These are phyloP conservation scores for Chloris gayana DNA, from an alignment of 176 grass and related monocot genomes.

Conservation along the genomic window DNA sequence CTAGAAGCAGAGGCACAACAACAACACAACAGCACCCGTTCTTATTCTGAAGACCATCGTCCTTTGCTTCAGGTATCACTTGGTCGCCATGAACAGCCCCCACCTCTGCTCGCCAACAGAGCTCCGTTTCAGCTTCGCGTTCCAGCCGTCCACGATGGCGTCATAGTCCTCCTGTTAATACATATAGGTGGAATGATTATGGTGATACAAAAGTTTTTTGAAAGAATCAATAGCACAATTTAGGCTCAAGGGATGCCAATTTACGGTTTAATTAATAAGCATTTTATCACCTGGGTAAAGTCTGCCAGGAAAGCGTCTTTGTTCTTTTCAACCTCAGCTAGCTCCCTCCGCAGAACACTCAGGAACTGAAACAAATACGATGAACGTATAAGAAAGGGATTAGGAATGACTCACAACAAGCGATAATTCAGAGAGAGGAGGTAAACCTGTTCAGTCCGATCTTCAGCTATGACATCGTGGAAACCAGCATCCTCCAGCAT, in stretches of 20 bases:
- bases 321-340: slow-evolving; percentile 67
- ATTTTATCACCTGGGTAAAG: slow-evolving; percentile 66
- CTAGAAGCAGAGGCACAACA: slow-evolving; percentile 14
- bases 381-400: not conserved
- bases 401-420: not conserved
- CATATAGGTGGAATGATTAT: not conserved
- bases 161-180: slow-evolving; percentile 81
- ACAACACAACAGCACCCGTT: not conserved
- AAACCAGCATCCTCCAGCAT: slow-evolving; percentile 91
- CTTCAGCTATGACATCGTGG: slow-evolving; percentile 71
- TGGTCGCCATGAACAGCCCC: slow-evolving; percentile 87
- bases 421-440: not conserved
- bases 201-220: too few species aligned
- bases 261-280: not conserved
- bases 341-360: slow-evolving; percentile 75
- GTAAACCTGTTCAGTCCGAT: slow-evolving; percentile 83
- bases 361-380: slow-evolving; percentile 52
- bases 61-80: slow-evolving; percentile 45
- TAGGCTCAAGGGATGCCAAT: not conserved
- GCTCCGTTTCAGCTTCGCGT: slow-evolving; percentile 85
- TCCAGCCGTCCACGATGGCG: slow-evolving; percentile 89
- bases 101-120: slow-evolving; percentile 84
- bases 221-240: not conserved
- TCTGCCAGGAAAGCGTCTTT: slow-evolving; percentile 78
- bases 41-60: not conserved